Evolutionary conservation across 805 yeast genomes (phyloP).

Genomic region (Schwanniomyces polymorphus): DNA sequence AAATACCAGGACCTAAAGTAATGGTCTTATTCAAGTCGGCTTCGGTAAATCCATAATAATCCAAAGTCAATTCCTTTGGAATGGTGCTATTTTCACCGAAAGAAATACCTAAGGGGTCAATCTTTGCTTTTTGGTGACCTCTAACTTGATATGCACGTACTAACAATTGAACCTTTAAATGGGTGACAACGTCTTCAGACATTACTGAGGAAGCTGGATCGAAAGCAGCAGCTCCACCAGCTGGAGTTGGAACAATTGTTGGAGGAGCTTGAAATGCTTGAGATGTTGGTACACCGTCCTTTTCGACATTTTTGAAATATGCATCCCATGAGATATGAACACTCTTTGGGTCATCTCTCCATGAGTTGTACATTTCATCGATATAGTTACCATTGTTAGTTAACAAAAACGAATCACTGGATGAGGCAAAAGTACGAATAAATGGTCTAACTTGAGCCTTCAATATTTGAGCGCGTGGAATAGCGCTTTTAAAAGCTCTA

Average conservation of each 20-base stretch:
- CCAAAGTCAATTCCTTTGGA: constrained; percentile 89
- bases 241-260: constrained; percentile 76
- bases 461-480: constrained; percentile 33
- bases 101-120: constrained; percentile 92
- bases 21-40: constrained; percentile 80
- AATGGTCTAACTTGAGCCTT: constrained; percentile 22
- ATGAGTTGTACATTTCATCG: constrained; percentile 96
- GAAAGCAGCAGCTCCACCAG: constrained; percentile 70
- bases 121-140: constrained; percentile 93
- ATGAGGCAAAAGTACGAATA: constrained; percentile 33
- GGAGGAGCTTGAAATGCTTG: constrained; percentile 92
- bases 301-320: constrained; percentile 87
- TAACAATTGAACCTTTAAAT: constrained; percentile 91
- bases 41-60: constrained; percentile 88
- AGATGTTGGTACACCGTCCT: constrained; percentile 66
- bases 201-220: constrained; percentile 53
- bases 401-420: constrained; percentile 74
- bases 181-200: constrained; percentile 71
- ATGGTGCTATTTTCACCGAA: constrained; percentile 67
- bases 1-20: constrained; percentile 95
- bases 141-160: constrained; percentile 99
- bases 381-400: constrained; percentile 87
- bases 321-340: constrained; percentile 98
- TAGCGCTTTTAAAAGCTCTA: constrained; percentile 41
- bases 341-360: constrained; percentile 85